Evolutionary conservation across 495 filamentous ascomycete genomes (phyloP).

Genomic region (Penicillium daleae): DNA sequence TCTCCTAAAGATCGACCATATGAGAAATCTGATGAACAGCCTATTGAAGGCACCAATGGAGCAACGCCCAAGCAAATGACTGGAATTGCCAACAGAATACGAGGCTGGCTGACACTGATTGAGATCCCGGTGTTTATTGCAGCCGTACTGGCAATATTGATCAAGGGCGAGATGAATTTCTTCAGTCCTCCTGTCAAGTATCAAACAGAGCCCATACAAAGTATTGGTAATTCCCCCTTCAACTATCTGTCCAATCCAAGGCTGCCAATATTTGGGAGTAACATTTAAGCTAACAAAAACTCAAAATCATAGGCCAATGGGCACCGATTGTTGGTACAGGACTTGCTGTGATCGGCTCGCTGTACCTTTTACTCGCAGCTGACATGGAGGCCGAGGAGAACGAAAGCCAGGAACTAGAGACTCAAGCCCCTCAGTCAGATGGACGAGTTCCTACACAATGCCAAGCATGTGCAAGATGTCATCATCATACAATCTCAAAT

Average conservation of each 20-base stretch:
- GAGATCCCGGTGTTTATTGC: constrained; percentile 58
- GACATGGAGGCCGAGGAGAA: constrained; percentile 31
- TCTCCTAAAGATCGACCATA: constrained; percentile 32
- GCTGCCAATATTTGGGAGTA: constrained; percentile 11
- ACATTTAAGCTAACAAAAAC: background rate
- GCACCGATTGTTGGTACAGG: constrained; percentile 56
- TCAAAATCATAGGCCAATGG: constrained; percentile 53
- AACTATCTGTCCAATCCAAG: background rate
- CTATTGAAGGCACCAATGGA: constrained; percentile 58
- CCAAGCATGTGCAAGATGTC: constrained; percentile 14
- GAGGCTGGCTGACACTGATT: constrained; percentile 48
- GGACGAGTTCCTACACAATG: background rate
- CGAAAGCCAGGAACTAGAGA: constrained; percentile 9
- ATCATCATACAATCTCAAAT: background rate
- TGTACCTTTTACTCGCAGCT: constrained; percentile 52
- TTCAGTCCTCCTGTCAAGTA: constrained; percentile 52
- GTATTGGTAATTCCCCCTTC: constrained; percentile 49
- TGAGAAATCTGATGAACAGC: constrained; percentile 33
- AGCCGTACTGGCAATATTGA: constrained; percentile 57
- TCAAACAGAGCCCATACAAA: constrained; percentile 59
- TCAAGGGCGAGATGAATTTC: constrained; percentile 62
- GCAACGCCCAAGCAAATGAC: constrained; percentile 55
- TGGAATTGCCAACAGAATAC: constrained; percentile 47
- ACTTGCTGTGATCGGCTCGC: constrained; percentile 57
- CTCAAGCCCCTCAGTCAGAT: background rate